Percentiles rank a stretch among this genome's conserved stretches.
phyloP scores from a whole-genome alignment of 805 yeast species.

The Candida maltosa region DNA sequence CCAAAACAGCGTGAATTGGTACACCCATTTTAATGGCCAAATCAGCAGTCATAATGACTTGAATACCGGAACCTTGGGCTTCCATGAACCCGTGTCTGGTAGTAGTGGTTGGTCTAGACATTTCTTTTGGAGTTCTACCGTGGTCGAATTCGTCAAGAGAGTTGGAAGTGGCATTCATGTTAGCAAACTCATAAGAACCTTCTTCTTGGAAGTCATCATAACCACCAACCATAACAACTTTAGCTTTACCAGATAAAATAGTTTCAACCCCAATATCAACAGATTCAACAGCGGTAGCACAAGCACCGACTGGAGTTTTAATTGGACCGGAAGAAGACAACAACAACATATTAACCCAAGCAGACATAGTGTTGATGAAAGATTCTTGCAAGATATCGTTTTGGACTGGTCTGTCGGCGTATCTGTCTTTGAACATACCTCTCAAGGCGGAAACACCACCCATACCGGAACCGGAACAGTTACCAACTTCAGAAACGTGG shows the following conservation, averaged over 20 bases:
- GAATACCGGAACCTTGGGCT: conserved; percentile 99
- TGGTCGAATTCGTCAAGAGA: conserved; percentile 82
- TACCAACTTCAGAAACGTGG: conserved; percentile 97
- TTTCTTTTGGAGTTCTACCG: conserved; percentile 97
- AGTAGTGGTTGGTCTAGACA: conserved; percentile 98
- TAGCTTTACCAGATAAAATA: conserved; percentile 89
- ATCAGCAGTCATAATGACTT: conserved; percentile 92
- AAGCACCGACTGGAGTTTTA: conserved; percentile 99
- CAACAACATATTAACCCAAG: conserved; percentile 98
- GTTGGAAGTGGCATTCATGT: conserved; percentile 98
- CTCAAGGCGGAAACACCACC: conserved; percentile 98
- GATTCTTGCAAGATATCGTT: conserved; percentile 97
- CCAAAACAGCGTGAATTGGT: conserved; percentile 94
- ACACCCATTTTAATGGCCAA: conserved; percentile 97
- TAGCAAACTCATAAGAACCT: conserved; percentile 95
- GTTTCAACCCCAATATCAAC: conserved; percentile 95
- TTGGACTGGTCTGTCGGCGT: conserved; percentile 89
- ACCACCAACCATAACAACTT: conserved; percentile 97
- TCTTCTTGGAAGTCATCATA: conserved; percentile 99
- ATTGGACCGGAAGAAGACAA: conserved; percentile 97
- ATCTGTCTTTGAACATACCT: conserved; percentile 97
- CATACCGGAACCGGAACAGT: conserved; percentile 99
- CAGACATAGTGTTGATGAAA: conserved; percentile 97
- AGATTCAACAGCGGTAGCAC: conserved; percentile 98
- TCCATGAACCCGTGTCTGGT: conserved; percentile 98